Base-by-base conservation (phyloP, 805 yeast species). In the Schwanniomyces yamadae region DNA sequence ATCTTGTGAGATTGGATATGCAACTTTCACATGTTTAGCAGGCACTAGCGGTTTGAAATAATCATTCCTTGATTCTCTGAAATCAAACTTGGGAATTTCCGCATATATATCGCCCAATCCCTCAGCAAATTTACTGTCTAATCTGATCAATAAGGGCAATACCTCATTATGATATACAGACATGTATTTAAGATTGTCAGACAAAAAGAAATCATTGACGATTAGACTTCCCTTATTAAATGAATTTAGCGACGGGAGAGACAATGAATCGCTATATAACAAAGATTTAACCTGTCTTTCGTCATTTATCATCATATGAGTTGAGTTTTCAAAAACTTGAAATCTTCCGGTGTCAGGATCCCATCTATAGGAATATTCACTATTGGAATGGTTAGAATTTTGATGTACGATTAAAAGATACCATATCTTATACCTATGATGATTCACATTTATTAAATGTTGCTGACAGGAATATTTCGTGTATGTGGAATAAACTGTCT, bases 381-480 rank as follows among this genome's bases (percentile, higher is more conserved):
- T 41, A 9, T 48, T 31, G 1, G 50, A 28, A 7, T 45, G 45
- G 25, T 39, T 39, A 33, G 47, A 48, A 19, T 52, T 51, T 37
- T 52, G 57, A 34, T 63, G 63, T 33, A 55, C 37, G 64, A 62
- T 57, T 28, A 63, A 48, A 11, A 48, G 42, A 34, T 41, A 55
- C 69, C 69, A 63, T 28, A 63, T 57, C 36, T 57, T 59, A 40
- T 61, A 63, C 14, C 66, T 38, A 37, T 52, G 61, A 31, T 63
- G 69, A 23, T 55, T 58, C 12, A 63, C 69, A 34, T 62, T 58
- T n/a, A 45, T 32, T 21, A 63, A 44, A 46, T 63, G 69, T 37
- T 63, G 69, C 24, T 56, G 66, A 34, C 68, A 61, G 7, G 66
- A 60, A 33, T 63, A 63, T 36, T 63, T 63, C 19, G 69, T 63